A percentile compares a stretch with the other conserved stretches of the same genome.
These are phyloP conservation scores for Anastatica hierochuntica DNA, from an alignment of 345 rosid species.

Conservation along the genomic window DNA sequence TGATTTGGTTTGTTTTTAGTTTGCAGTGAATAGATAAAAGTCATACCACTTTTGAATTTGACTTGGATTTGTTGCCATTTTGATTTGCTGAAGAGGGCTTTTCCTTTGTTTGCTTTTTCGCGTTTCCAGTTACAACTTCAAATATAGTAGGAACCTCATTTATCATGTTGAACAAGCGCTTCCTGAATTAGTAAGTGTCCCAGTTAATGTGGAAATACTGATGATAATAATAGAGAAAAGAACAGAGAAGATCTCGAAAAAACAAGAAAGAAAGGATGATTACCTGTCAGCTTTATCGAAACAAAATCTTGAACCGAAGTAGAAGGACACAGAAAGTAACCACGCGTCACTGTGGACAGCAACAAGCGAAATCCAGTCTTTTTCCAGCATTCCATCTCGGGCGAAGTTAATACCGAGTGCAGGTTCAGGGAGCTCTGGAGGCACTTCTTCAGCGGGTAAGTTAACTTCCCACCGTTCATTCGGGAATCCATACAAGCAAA, in stretches of 20 bases:
- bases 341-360: conserved; percentile 84
- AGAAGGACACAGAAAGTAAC: conserved; percentile 65
- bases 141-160: conserved; percentile 64
- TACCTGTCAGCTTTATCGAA: conserved; percentile 72
- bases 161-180: conserved; percentile 55
- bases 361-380: conserved; percentile 75
- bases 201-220: background rate
- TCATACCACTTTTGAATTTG: conserved; percentile 46
- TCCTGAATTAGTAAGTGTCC: conserved; percentile 35
- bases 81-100: conserved; percentile 39
- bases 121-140: conserved; percentile 57
- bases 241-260: background rate
- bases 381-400: conserved; percentile 73
- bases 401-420: conserved; percentile 84
- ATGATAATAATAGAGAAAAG: background rate
- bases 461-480: conserved; percentile 73
- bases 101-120: conserved; percentile 48
- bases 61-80: conserved; percentile 49
- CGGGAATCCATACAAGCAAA: conserved; percentile 74
- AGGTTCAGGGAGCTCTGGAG: conserved; percentile 91
- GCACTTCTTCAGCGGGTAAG: conserved; percentile 87
- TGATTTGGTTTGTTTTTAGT: too few relatives aligned
- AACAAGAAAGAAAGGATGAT: background rate
- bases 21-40: too few relatives aligned
- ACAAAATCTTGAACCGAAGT: conserved; percentile 69